Base-by-base conservation (phyloP, 2,329 filamentous ascomycete genomes). In the Cercospora sesami region DNA sequence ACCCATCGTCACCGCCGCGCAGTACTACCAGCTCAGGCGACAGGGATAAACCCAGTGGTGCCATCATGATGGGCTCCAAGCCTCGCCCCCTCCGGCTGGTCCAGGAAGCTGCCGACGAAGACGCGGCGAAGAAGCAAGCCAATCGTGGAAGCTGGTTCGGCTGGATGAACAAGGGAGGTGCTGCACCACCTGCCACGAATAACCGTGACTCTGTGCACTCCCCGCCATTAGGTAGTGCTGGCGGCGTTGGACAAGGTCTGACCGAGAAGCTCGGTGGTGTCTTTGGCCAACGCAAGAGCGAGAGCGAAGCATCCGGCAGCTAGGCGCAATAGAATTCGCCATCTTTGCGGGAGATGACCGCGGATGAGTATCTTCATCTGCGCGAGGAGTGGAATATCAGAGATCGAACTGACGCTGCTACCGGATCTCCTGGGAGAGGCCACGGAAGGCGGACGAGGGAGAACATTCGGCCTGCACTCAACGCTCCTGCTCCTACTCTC, bases 61-160 rank as follows among this genome's bases (percentile, higher is more conserved):
- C 78, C n/a, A 77, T 82, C 18, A 84, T 85, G 81, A 81, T 82
- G 26, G 83, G 83, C 48, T 83, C 89, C 75, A 95, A 95, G 80
- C 89, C 96, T 67, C 87, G 94, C 39, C 94, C 94, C 6, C 83
- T 99, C 72, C 86, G 94, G 16, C 85, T 99, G 31, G 93, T 98
- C 58, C 91, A 95, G 80, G 92, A 96, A 81, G 90, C 74, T 16
- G 73, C 73, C 21, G 78, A 78, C 12, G 76, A 78, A 66, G 81
- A 82, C 21, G 78, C 79, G 26, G 80, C 79, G 7, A 75, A 78
- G 64, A 83, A 83, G 68, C 78, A 78, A 39, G 81, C 79, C 12
- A 84, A 84, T 68, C 73, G 83, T 21, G 77, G 74, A 10, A 82
- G 80, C 67, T 84, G 83, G 83, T 82, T 84, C 68, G 81, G 81